These are phyloP conservation scores for Trichoderma citrinoviride DNA, from an alignment of 2,329 filamentous ascomycete genomes.

Conservation along the genomic window DNA sequence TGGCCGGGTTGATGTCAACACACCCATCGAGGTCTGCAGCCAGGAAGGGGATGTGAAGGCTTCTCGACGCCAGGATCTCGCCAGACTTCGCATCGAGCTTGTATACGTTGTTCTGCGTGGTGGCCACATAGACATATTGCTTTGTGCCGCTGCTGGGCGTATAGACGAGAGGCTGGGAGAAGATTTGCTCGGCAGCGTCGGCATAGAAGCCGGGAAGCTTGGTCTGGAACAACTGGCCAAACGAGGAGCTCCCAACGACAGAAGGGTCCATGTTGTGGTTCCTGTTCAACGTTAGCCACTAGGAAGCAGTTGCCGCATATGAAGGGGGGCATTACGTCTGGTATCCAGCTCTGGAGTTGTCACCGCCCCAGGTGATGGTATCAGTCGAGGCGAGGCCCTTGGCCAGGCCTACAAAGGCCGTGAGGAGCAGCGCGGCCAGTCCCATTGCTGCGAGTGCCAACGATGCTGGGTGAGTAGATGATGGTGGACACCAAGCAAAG, in stretches of 20 bases:
- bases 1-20: constrained; percentile 47
- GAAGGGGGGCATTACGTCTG: constrained; percentile 41
- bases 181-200: constrained; percentile 50
- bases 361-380: constrained; percentile 59
- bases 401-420: constrained; percentile 36
- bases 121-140: constrained; percentile 56
- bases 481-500: not conserved
- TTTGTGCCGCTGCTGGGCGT: constrained; percentile 45
- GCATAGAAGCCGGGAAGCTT: constrained; percentile 52
- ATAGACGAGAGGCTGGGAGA: constrained; percentile 49
- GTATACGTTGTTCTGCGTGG: constrained; percentile 57
- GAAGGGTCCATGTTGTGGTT: constrained; percentile 64
- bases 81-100: constrained; percentile 56
- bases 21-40: constrained; percentile 48
- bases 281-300: constrained; percentile 25
- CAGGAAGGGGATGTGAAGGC: constrained; percentile 49
- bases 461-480: not conserved
- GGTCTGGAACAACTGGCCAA: constrained; percentile 54
- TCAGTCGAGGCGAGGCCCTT: constrained; percentile 46
- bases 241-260: constrained; percentile 53
- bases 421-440: constrained; percentile 31
- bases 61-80: constrained; percentile 46
- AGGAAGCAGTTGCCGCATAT: not conserved
- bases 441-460: constrained; percentile 27
- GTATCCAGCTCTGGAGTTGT: constrained; percentile 53